Percentiles rank a stretch among this genome's conserved stretches.
These are phyloP conservation scores for Hypomontagnella monticulosa DNA, from an alignment of 495 filamentous ascomycete genomes.

Conservation along the genomic window DNA sequence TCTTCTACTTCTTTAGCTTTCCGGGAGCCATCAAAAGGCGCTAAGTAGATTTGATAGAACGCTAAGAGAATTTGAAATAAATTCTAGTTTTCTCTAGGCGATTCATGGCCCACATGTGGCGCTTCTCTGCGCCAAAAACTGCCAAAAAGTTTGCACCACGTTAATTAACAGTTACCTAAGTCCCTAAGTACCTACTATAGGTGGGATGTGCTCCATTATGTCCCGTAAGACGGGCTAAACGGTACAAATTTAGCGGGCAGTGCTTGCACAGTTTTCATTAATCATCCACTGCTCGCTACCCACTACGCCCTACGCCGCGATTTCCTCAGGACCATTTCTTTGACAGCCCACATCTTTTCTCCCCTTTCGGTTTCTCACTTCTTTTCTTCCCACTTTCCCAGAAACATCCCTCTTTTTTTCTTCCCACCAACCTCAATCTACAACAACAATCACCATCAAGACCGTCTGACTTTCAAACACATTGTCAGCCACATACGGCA, in stretches of 20 bases:
- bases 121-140: slow-evolving; percentile 15
- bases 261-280: slow-evolving; percentile 30
- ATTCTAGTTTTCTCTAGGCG: slow-evolving; percentile 27
- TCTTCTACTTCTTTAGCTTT: too few species aligned
- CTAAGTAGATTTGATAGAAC: not conserved
- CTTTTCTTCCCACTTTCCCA: slow-evolving; percentile 26
- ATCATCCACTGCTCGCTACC: slow-evolving; percentile 13
- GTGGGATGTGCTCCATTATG: slow-evolving; percentile 28
- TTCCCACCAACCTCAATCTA: slow-evolving; percentile 11
- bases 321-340: slow-evolving; percentile 29
- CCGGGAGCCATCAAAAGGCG: too few species aligned
- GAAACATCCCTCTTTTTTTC: slow-evolving; percentile 17
- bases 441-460: slow-evolving; percentile 12
- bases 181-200: too few species aligned
- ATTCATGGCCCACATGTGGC: slow-evolving; percentile 21
- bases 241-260: slow-evolving; percentile 5
- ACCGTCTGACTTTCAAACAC: not conserved
- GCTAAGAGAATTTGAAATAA: slow-evolving; percentile 14
- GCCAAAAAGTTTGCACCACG: slow-evolving; percentile 31
- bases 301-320: slow-evolving; percentile 15
- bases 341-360: slow-evolving; percentile 37
- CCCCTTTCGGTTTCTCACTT: slow-evolving; percentile 9
- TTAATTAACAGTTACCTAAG: too few species aligned
- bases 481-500: slow-evolving; percentile 5
- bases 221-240: not conserved